Conservation (phyloP, 148 eudicot species). For the Camellia lanceoleosa region DNA sequence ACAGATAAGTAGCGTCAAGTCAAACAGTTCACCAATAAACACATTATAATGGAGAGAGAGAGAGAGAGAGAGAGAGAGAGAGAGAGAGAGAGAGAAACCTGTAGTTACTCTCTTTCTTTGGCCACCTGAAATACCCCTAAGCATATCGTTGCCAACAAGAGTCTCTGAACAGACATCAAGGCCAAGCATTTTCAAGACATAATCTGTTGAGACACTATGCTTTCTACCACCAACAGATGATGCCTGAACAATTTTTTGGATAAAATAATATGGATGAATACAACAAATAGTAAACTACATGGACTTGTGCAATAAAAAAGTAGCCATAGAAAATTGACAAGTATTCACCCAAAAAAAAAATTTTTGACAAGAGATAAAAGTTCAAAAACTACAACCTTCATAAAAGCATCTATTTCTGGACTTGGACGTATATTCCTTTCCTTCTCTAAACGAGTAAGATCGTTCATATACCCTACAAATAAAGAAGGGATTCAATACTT, state of each 20-base stretch:
- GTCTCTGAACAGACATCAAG: constrained; percentile 86
- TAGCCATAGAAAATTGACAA: not conserved
- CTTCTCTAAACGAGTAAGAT: constrained; percentile 61
- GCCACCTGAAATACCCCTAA: constrained; percentile 90
- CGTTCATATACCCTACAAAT: constrained; percentile 50
- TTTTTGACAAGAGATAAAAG: constrained; percentile 3
- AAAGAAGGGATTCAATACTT: not conserved
- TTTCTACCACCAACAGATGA: constrained; percentile 62
- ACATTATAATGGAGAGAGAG: not conserved
- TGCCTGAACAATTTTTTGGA: constrained; percentile 45
- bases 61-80: no score
- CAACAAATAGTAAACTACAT: not conserved
- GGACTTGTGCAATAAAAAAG: not conserved
- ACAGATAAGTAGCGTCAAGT: not conserved
- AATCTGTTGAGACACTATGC: constrained; percentile 72
- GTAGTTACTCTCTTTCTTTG: constrained; percentile 93
- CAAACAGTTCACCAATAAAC: not conserved
- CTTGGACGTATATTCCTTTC: constrained; percentile 60
- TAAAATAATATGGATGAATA: not conserved
- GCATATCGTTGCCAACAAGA: constrained; percentile 78
- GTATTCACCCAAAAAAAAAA: no score
- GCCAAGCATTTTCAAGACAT: constrained; percentile 74
- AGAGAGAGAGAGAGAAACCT: constrained; percentile 45
- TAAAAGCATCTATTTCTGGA: constrained; percentile 89
- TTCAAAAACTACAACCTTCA: constrained; percentile 57